A percentile compares a stretch with the other conserved stretches of the same genome.
Evolutionary conservation across 2,329 filamentous ascomycete genomes (phyloP).

Genomic region (Clarireedia monteithiana): DNA sequence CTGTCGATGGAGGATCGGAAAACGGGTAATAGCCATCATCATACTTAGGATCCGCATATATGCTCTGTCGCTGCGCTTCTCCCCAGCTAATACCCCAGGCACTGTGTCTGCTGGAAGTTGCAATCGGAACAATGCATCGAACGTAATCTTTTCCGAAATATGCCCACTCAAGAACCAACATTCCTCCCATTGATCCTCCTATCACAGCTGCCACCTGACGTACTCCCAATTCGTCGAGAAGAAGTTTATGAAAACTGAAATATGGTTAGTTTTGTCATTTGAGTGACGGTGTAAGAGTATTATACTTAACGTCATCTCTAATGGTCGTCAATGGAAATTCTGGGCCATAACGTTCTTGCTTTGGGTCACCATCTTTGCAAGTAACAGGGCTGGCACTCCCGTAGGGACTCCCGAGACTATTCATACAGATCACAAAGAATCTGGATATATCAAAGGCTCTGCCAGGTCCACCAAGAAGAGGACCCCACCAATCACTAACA

Average conservation of each 20-base stretch:
- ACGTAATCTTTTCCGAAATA: slow-evolving; percentile 87
- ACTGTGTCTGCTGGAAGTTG: slow-evolving; percentile 76
- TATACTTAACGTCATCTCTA: slow-evolving; percentile 88
- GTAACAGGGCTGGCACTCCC: slow-evolving; percentile 86
- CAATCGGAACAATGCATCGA: slow-evolving; percentile 71
- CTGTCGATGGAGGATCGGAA: slow-evolving; percentile 76
- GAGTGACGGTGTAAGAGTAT: slow-evolving; percentile 9
- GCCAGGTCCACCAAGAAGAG: slow-evolving; percentile 68
- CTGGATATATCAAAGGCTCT: slow-evolving; percentile 73
- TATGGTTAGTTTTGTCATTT: slow-evolving; percentile 13
- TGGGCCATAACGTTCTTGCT: slow-evolving; percentile 76
- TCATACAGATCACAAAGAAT: slow-evolving; percentile 83
- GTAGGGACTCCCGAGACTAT: slow-evolving; percentile 78
- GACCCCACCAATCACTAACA: slow-evolving; percentile 84
- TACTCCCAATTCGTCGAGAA: slow-evolving; percentile 75
- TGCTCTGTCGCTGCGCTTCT: slow-evolving; percentile 82
- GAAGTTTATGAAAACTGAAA: slow-evolving; percentile 63
- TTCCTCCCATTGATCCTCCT: slow-evolving; percentile 79
- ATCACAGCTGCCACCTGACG: slow-evolving; percentile 71
- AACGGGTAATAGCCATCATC: slow-evolving; percentile 93
- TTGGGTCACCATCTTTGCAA: slow-evolving; percentile 70
- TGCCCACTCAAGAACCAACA: slow-evolving; percentile 87
- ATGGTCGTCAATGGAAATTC: slow-evolving; percentile 96
- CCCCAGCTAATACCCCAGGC: slow-evolving; percentile 91
- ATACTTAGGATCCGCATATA: slow-evolving; percentile 97